Evolutionary conservation across 768 basidiomycete species (phyloP).

Genomic region (Termitomyces sp.): DNA sequence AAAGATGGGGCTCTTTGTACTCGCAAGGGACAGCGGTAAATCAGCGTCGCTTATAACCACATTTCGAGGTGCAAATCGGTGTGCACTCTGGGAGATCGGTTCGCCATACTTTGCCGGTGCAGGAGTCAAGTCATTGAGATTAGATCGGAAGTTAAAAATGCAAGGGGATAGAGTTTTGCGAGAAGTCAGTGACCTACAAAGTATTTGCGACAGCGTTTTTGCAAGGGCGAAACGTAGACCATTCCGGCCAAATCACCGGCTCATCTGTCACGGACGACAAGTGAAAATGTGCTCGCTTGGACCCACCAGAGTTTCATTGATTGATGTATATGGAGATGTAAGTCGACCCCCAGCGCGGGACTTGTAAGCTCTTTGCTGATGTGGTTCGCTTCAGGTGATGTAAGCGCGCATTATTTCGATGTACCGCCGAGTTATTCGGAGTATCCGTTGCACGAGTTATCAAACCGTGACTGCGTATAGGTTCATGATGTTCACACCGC

Average conservation of each 20-base stretch:
- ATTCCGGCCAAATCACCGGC: neutral
- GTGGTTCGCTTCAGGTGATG: conserved; percentile 13
- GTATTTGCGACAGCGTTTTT: neutral
- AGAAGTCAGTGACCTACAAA: neutral
- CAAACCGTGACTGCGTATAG: neutral
- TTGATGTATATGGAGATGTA: conserved; percentile 15
- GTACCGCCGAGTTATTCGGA: conserved; percentile 14
- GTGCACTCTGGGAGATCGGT: conserved; percentile 11
- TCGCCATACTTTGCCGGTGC: conserved; percentile 4
- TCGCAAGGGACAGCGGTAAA: conserved; percentile 1
- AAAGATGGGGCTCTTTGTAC: conserved; percentile 6
- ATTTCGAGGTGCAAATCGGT: conserved; percentile 10
- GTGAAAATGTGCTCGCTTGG: conserved; percentile 1
- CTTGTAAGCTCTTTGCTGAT: conserved; percentile 1
- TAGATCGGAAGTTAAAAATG: conserved; percentile 14
- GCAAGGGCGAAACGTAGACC: neutral
- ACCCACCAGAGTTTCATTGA: conserved; percentile 12
- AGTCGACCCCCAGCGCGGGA: conserved; percentile 9
- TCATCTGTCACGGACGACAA: conserved; percentile 12
- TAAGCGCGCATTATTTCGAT: neutral
- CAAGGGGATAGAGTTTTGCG: conserved; percentile 14
- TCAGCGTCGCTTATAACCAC: conserved; percentile 11
- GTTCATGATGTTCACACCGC: too few species aligned
- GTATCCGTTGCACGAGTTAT: conserved; percentile 2
- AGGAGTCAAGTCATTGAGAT: conserved; percentile 2